Evolutionary conservation across 129 eudicot species (phyloP).

Genomic region (Escallonia herrerae): DNA sequence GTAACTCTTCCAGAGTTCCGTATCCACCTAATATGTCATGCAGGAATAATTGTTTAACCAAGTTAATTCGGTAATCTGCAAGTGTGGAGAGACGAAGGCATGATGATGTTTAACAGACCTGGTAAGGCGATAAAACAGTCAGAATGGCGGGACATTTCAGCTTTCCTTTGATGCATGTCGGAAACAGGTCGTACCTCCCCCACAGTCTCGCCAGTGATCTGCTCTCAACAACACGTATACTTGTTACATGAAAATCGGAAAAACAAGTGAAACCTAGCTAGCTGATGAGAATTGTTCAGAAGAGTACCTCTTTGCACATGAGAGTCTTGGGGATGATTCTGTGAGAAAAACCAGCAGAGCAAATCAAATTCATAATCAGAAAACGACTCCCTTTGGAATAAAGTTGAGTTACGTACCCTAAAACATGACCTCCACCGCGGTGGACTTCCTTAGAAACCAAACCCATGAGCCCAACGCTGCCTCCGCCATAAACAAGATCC

Average conservation of each 20-base stretch:
- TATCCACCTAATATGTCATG: conserved; percentile 38
- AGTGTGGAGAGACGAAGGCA: too few species aligned
- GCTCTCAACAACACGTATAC: neutral
- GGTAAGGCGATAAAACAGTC: conserved; percentile 83
- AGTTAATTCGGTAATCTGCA: too few species aligned
- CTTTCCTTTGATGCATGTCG: conserved; percentile 77
- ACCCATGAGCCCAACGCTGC: conserved; percentile 64
- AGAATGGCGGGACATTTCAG: conserved; percentile 84
- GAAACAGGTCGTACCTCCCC: conserved; percentile 56
- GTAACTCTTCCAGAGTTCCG: conserved; percentile 61
- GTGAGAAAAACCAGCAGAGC: neutral
- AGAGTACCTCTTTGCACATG: conserved; percentile 53
- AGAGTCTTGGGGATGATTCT: conserved; percentile 65
- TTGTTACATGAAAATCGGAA: too few species aligned
- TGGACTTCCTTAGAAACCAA: conserved; percentile 55
- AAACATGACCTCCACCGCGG: conserved; percentile 56
- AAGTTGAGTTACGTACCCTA: conserved; percentile 33
- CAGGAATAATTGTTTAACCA: too few species aligned
- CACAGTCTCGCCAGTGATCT: conserved; percentile 66
- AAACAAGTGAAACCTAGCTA: neutral
- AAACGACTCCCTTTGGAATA: neutral
- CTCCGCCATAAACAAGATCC: conserved; percentile 76
- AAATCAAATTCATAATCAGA: neutral
- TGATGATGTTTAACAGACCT: conserved; percentile 20
- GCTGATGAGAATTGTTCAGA: neutral